Base-by-base conservation (phyloP, 352 stramenopile species). In the Pythium scleroteichum region DNA sequence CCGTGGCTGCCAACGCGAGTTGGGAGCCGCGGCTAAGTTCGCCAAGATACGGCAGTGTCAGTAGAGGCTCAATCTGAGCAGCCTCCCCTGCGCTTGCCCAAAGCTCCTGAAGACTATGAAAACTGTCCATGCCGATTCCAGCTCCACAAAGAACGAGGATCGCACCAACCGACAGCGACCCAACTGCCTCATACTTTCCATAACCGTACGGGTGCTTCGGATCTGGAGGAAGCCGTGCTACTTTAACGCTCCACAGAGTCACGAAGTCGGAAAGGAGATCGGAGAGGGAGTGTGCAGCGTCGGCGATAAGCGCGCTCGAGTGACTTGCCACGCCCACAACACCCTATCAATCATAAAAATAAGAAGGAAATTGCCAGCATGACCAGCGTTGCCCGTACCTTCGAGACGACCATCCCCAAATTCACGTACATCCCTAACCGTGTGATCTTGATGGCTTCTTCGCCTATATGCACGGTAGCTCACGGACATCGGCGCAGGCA, bases 181-280 rank as follows among this genome's bases (percentile, higher is more conserved):
- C 90, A 1, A 96, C 81, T 0, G 90, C 81, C 71, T 97, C 90
- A 40, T 91, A 95, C 71, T 95, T 95, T 52, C 90, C 90, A 56
- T 97, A 95, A 17, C 83, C 85, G 46, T 95, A 96, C 16, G 88
- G 90, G 59, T 97, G 89, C 72, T 98, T 92, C 41, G 88, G 86
- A 64, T 99, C 97, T 4, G 97, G 90, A 16, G 97, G 97, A 16
- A 98, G 75, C 20, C 95, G 80, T 41, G 90, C 92, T 26, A 98
- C 77, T 45, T 86, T 78, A 22, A 98, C 89, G 38, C 85, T 93
- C 88, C 88, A 98, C 4, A 99, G 75, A 23, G 97, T 99, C 35
- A 99, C 95, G 65, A 98, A 92, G 68, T 99, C 97, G 24, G 83
- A 97, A 35, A 99, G 78, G 50, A 99, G 75, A 80, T 99, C 97